Conservation (phyloP, 2,329 filamentous ascomycete species). For the Apiospora kogelbergensis region DNA sequence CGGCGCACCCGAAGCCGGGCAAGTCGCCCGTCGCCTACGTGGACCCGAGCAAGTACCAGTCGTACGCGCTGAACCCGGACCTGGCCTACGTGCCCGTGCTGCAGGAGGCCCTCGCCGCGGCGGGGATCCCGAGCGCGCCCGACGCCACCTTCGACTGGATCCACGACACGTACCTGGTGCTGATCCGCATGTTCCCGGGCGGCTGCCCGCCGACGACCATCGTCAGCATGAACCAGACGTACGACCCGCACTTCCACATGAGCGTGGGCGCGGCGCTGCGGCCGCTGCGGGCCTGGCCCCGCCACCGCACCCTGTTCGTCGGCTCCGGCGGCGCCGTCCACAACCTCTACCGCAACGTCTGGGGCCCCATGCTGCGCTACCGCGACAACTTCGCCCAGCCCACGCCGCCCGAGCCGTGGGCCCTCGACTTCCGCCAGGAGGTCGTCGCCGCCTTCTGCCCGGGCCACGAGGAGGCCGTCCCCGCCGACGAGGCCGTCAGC, state of each 20-base stretch:
- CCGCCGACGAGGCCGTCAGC: slow-evolving; percentile 14
- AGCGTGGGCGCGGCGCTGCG: slow-evolving; percentile 57
- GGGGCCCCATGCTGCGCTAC: slow-evolving; percentile 63
- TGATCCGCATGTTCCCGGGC: slow-evolving; percentile 68
- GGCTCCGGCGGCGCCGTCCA: slow-evolving; percentile 65
- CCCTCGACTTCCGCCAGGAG: slow-evolving; percentile 65
- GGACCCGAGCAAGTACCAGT: slow-evolving; percentile 61
- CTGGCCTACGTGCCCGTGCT: slow-evolving; percentile 50
- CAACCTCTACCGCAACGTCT: slow-evolving; percentile 68
- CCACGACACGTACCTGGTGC: slow-evolving; percentile 68
- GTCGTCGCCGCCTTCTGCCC: slow-evolving; percentile 60
- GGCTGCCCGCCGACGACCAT: slow-evolving; percentile 66
- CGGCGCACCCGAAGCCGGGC: slow-evolving; percentile 57
- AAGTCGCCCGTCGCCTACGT: slow-evolving; percentile 69
- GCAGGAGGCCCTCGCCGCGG: slow-evolving; percentile 46
- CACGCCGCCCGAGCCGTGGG: slow-evolving; percentile 57
- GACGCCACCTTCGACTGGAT: slow-evolving; percentile 68
- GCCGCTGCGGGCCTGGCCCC: slow-evolving; percentile 48
- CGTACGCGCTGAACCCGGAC: slow-evolving; percentile 63
- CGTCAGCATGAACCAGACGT: slow-evolving; percentile 37
- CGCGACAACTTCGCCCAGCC: slow-evolving; percentile 62
- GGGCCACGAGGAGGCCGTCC: slow-evolving; percentile 29
- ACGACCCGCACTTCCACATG: slow-evolving; percentile 44
- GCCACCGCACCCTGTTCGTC: slow-evolving; percentile 52
- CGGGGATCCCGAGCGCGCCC: slow-evolving; percentile 52